A percentile compares a stretch with the other conserved stretches of the same genome.
Conservation (phyloP, 306 rosid genomes). For the Cucumis cinereus region DNA sequence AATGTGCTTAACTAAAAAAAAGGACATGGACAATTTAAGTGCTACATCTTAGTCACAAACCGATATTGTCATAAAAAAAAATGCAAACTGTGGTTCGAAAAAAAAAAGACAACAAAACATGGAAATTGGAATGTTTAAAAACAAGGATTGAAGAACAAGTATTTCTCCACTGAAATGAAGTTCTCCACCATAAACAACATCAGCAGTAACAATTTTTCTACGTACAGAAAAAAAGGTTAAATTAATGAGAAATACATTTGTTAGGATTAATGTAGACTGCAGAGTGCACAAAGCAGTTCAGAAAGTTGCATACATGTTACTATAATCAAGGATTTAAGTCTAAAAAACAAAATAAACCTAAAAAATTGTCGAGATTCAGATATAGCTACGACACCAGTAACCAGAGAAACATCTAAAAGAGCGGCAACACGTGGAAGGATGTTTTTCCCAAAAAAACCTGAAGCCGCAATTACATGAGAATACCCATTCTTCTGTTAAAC, state of each 20-base stretch:
- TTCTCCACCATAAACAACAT: not conserved
- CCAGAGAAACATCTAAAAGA: slow-evolving; percentile 74
- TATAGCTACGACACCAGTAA: slow-evolving; percentile 59
- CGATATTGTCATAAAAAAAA: not conserved
- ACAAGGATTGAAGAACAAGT: not conserved
- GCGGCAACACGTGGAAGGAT: slow-evolving; percentile 73
- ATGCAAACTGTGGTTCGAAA: not conserved
- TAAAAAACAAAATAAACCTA: slow-evolving; percentile 33
- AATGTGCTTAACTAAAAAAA: not conserved
- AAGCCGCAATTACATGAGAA: slow-evolving; percentile 68
- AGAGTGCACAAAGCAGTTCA: not conserved
- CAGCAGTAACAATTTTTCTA: not conserved
- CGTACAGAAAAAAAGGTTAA: not conserved
- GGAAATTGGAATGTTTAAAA: not conserved
- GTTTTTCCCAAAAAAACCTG: slow-evolving; percentile 77
- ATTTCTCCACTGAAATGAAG: not conserved
- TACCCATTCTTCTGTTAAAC: slow-evolving; percentile 60
- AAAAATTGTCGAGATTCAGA: slow-evolving; percentile 51
- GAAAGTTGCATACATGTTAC: not conserved
- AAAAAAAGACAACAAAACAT: not conserved
- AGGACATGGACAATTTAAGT: not conserved
- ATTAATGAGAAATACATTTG: not conserved
- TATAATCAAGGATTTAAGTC: not conserved
- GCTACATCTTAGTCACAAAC: not conserved
- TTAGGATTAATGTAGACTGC: not conserved